Evolutionary conservation across 2,329 filamentous ascomycete species (phyloP), one percentile per base, ranked within the genome.

Genomic region (Fonsecaea erecta): DNA sequence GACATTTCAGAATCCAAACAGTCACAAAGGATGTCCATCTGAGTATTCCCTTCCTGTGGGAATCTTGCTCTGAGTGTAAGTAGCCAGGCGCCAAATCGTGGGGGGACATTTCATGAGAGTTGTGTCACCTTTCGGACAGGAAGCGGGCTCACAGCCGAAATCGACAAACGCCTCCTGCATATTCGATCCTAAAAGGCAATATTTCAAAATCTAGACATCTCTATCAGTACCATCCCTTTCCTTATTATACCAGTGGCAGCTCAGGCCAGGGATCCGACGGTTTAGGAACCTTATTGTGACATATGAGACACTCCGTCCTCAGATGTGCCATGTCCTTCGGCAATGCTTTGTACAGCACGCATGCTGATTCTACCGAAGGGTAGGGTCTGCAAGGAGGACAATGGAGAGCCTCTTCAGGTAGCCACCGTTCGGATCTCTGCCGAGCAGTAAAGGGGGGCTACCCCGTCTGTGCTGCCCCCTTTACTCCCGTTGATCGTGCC

Each of bases 301-400:
- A n/a, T 4, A 35, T 37, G 16, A 60, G 46, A 28, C 43, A 12
- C 4, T 14, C 30, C 30, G 40, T 37, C 57, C 57, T 40, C 57
- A 52, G 7, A 30, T n/a, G n/a, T 37, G 52, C 46, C 21, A 52
- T 60, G 43, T 52, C 28, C 43, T 46, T 48, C 32, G 34, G 52
- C 28, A 52, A 35, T 16, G 24, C 57, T 4, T 43, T 59, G 43
- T 46, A 34, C n/a, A 51, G 32, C 43, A 18, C n/a, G 18, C 57
- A 51, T 37, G 40, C 43, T 60, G 28, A 35, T 28, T 24, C 26
- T 12, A 40, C 46, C 7, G 18, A 52, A 24, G 57, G 30, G 12
- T 21, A 24, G 30, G 46, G 12, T 30, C 57, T 14, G 57, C 43
- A 37, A 52, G 28, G 51, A 60, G 21, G 43, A 35, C 43, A 52